These are phyloP conservation scores for Beverwykella pulmonaria DNA, from an alignment of 495 filamentous ascomycete species.

Conservation along the genomic window DNA sequence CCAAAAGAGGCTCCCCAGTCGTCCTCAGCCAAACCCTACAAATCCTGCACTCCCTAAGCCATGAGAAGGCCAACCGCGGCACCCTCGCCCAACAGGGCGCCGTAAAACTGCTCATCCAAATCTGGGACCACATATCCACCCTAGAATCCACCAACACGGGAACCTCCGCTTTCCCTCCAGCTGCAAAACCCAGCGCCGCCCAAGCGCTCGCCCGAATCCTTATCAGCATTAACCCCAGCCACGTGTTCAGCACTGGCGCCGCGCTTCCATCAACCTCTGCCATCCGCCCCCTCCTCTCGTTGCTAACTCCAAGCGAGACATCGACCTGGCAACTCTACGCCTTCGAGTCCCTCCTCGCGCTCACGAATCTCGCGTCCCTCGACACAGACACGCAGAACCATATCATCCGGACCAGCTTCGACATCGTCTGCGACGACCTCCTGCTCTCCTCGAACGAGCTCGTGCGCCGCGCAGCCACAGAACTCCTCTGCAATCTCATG, in stretches of 20 bases:
- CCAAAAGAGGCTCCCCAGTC: constrained; percentile 62
- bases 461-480: constrained; percentile 79
- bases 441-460: constrained; percentile 74
- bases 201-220: constrained; percentile 91
- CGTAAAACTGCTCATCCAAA: constrained; percentile 75
- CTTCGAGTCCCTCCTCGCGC: constrained; percentile 86
- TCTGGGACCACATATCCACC: constrained; percentile 61
- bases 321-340: constrained; percentile 75
- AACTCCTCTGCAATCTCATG: constrained; percentile 91
- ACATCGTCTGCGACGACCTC: constrained; percentile 72
- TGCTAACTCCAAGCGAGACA: constrained; percentile 67
- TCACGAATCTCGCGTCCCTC: constrained; percentile 89
- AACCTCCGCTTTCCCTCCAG: constrained; percentile 35
- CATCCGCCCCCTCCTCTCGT: constrained; percentile 73
- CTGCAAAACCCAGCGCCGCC: constrained; percentile 61
- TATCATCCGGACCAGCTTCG: constrained; percentile 73
- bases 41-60: constrained; percentile 76
- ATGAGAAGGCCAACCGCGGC: constrained; percentile 69
- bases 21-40: constrained; percentile 69
- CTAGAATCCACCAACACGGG: constrained; percentile 19
- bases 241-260: constrained; percentile 78
- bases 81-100: constrained; percentile 87
- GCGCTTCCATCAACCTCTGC: constrained; percentile 72
- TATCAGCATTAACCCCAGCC: constrained; percentile 82
- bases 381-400: constrained; percentile 66